Base-by-base conservation (phyloP, 2,329 filamentous ascomycete species). In the Calycina herbarum region DNA sequence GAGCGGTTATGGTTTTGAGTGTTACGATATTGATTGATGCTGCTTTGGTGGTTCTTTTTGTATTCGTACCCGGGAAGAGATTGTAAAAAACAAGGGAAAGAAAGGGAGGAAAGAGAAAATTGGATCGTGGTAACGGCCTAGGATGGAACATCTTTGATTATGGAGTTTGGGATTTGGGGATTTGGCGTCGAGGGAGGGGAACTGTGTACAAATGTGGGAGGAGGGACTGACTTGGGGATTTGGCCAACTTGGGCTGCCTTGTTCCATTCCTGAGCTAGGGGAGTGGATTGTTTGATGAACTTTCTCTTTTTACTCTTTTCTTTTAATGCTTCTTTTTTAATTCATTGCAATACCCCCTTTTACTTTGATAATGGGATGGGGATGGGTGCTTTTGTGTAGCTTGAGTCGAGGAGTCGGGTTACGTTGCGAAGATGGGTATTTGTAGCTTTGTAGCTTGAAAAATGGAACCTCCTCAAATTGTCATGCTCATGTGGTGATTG, bases 41-140 rank as follows among this genome's bases (percentile, higher is more conserved):
- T 3, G 92, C 88, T n/a, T 80, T 98, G 15, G 92, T 92, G 73
- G 85, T 95, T 65, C 82, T 99, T 31, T 99, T 99, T 81, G 94
- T 97, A 72, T 89, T 99, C 66, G 95, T 99, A 4, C 95, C 95
- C 1, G 94, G 95, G 63, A 96, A 91, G 77, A 83, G 91, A 67
- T 83, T 96, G 57, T 95, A 76, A 66, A 57, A 40, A 20, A 20
- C 20, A 20, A 29, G 27, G 4, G 2, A 29, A 29, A 7, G 31
- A 7, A 6, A 31, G 51, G 17, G 29, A n/a, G 20, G 60, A 10
- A 29, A 42, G 6, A 57, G 45, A 54, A 54, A 27, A 54, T 54
- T 54, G 20, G 48, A 54, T 54, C 24, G 10, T 54, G 8, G n/a
- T 65, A 61, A 65, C 64, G 59, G 38, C 64, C 64, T 57, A 3